Base-by-base conservation (phyloP, 2,329 filamentous ascomycete species). In the Mariannaea sp. region DNA sequence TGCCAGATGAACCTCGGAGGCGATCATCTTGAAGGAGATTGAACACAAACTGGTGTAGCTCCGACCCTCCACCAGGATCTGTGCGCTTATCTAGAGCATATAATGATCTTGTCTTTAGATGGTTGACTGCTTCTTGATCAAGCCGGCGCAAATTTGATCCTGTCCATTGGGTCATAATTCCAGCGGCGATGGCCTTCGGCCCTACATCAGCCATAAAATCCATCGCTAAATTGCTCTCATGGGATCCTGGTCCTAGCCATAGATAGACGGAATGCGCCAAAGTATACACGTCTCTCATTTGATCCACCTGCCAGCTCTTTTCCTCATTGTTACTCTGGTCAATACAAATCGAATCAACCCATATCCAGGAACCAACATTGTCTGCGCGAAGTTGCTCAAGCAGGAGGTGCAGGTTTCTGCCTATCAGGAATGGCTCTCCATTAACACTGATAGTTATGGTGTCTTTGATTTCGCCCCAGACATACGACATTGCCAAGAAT, bases 271-370 rank as follows among this genome's bases (percentile, higher is more conserved):
- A 19, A 14, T 46, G 39, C 0, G 62, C 61, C 0, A 29, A 22
- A 26, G 40, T 33, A 10, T 48, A 65, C 17, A 65, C 51, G n/a
- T 46, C 22, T 1, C 51, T 32, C 64, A 65, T 66, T 12, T 52
- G 26, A 7, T 45, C 14, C 13, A 66, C 57, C 30, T 62, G 58
- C 8, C 42, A 49, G 9, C 24, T 52, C 20, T 62, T 62, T 24
- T 66, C 64, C 1, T 35, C 14, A 0, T 51, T 2, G 13, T 62
- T 39, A 0, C 48, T 13, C 55, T 66, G 63, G 7, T 59, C 19
- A 5, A 66, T 62, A 13, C 65, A 65, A 30, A 65, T 48, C 1
- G 57, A 53, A 30, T 66, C 63, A 7, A 62, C 43, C 63, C 64
- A 66, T 2, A 65, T 44, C 57, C 57, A 60, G 16, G 43, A 45